Evolutionary conservation across 345 rosid genomes (phyloP).

Genomic region (Brassica nigra): DNA sequence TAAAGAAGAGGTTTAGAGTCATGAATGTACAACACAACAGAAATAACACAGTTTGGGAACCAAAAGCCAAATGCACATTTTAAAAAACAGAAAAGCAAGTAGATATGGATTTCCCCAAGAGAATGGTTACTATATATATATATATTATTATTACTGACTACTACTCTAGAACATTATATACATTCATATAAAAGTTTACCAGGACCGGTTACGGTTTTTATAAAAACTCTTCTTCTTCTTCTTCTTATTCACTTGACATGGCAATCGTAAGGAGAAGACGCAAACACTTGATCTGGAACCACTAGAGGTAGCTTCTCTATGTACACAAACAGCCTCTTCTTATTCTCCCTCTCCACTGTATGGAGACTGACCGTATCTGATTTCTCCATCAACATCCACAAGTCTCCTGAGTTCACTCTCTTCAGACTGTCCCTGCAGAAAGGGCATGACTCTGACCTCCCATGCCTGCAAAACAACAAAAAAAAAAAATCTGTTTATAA

Average conservation of each 20-base stretch:
- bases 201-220: not conserved
- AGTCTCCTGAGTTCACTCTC: constrained; percentile 65
- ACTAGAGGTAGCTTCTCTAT: constrained; percentile 69
- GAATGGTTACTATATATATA: constrained; percentile 28
- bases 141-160: constrained; percentile 20
- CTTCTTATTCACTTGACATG: constrained; percentile 40
- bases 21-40: constrained; percentile 5
- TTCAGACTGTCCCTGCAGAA: constrained; percentile 73
- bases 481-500: not conserved
- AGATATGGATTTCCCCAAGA: constrained; percentile 39
- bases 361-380: constrained; percentile 51
- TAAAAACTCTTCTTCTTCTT: constrained; percentile 6
- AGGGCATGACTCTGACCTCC: constrained; percentile 80
- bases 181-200: constrained; percentile 1
- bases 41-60: constrained; percentile 29
- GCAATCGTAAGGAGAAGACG: constrained; percentile 50
- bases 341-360: constrained; percentile 49
- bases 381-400: constrained; percentile 67
- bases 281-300: constrained; percentile 34
- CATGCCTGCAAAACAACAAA: constrained; percentile 52
- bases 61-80: constrained; percentile 40
- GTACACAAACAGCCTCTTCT: constrained; percentile 66
- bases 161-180: constrained; percentile 38
- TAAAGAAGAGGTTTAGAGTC: constrained; percentile 3
- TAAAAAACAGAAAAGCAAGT: constrained; percentile 21